These are phyloP conservation scores for Canariomyces notabilis DNA, from an alignment of 2,329 filamentous ascomycete genomes.

Conservation along the genomic window DNA sequence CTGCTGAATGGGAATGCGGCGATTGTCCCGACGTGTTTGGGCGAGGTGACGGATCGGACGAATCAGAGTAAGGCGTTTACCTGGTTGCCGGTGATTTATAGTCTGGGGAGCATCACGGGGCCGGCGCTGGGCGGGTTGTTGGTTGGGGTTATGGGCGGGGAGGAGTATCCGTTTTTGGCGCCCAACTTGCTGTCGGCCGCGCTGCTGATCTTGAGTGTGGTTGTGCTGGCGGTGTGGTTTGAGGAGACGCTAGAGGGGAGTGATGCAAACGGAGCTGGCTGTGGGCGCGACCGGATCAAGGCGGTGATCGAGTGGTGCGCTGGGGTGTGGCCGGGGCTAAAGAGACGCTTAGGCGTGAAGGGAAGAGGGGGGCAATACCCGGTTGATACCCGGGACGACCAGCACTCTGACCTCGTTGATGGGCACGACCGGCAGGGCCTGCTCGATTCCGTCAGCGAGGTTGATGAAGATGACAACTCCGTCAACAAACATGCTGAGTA, in stretches of 20 bases:
- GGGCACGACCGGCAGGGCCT: constrained; percentile 16
- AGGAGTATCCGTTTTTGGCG: constrained; percentile 72
- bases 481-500: constrained; percentile 46
- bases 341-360: constrained; percentile 11
- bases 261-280: constrained; percentile 19
- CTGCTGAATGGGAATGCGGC: constrained; percentile 92
- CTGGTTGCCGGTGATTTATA: constrained; percentile 94
- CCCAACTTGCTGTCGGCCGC: constrained; percentile 76
- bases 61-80: constrained; percentile 94
- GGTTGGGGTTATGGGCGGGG: constrained; percentile 56
- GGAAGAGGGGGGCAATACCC: constrained; percentile 10
- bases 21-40: constrained; percentile 86
- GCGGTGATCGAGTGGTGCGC: constrained; percentile 28
- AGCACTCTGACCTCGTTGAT: neutral
- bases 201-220: constrained; percentile 66
- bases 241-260: constrained; percentile 72
- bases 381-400: constrained; percentile 24
- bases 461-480: constrained; percentile 20
- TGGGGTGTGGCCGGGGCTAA: neutral
- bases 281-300: constrained; percentile 30
- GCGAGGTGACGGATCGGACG: constrained; percentile 89
- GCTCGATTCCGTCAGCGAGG: constrained; percentile 16
- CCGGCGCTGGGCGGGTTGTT: constrained; percentile 85
- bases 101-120: constrained; percentile 86
- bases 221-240: constrained; percentile 72